Evolutionary conservation across 192 early-diverging fungal species (phyloP).

Genomic region (Entomortierella parvispora): DNA sequence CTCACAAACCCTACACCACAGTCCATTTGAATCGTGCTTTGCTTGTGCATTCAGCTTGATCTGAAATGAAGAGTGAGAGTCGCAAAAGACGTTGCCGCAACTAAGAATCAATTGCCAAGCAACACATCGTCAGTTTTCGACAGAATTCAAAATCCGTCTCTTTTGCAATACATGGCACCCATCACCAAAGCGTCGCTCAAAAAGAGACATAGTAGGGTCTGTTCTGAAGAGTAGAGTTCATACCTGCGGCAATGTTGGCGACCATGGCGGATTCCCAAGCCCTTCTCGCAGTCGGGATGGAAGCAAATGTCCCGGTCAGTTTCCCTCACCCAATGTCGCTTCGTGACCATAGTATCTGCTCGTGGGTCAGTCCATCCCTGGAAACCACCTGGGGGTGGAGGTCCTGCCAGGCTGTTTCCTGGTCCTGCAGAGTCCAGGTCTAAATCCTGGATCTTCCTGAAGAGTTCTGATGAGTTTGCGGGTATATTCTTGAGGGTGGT

Average conservation of each 20-base stretch:
- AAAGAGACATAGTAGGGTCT: too few relatives aligned
- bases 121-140: too few relatives aligned
- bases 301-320: conserved; percentile 58
- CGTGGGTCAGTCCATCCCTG: conserved; percentile 48
- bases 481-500: conserved; percentile 54
- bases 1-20: conserved; percentile 68
- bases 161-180: too few relatives aligned
- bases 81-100: conserved; percentile 74
- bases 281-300: conserved; percentile 56
- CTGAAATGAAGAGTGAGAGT: conserved; percentile 62
- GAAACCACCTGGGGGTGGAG: conserved; percentile 41
- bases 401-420: conserved; percentile 34
- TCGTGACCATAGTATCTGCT: conserved; percentile 58
- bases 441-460: conserved; percentile 58
- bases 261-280: conserved; percentile 56
- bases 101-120: conserved; percentile 53
- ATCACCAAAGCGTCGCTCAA: too few relatives aligned
- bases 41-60: conserved; percentile 70
- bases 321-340: conserved; percentile 65
- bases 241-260: conserved; percentile 68
- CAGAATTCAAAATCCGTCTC: conserved; percentile 2
- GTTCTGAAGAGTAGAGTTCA: conserved; percentile 2
- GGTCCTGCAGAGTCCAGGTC: conserved; percentile 40
- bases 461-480: conserved; percentile 51
- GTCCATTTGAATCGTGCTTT: conserved; percentile 67